Evolutionary conservation across 352 stramenopile species (phyloP).

Genomic region (Lagenidium sp.): DNA sequence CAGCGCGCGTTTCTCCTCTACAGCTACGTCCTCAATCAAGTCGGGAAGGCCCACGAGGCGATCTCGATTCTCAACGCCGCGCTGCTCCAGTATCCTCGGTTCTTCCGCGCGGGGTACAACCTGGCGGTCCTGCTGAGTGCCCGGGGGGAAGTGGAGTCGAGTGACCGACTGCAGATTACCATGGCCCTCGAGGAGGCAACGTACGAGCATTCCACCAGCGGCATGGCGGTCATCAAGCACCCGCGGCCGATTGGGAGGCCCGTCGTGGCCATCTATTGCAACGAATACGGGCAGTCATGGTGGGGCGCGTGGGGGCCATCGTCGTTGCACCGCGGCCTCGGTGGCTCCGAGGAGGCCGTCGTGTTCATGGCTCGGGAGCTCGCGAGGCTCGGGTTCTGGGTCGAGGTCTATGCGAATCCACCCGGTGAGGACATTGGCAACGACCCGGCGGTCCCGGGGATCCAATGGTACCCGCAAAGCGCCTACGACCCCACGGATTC

Average conservation of each 20-base stretch:
- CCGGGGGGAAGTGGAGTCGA: constrained; percentile 14
- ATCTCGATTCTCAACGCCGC: constrained; percentile 23
- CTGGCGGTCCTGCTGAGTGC: constrained; percentile 32
- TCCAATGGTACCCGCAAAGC: constrained; percentile 70
- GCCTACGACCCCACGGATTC: constrained; percentile 51
- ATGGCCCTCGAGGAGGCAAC: constrained; percentile 25
- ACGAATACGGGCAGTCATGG: constrained; percentile 89
- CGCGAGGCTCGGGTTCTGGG: constrained; percentile 65
- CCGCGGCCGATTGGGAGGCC: constrained; percentile 14
- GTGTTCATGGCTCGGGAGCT: constrained; percentile 83
- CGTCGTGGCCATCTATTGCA: constrained; percentile 83
- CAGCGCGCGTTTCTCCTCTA: constrained; percentile 26
- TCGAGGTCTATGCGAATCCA: constrained; percentile 84
- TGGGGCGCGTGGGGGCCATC: constrained; percentile 84
- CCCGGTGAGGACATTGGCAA: constrained; percentile 28
- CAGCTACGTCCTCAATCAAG: constrained; percentile 26
- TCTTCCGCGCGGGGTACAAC: constrained; percentile 44
- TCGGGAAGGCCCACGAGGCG: constrained; percentile 14
- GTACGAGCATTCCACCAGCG: constrained; percentile 16
- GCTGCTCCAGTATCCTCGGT: constrained; percentile 10
- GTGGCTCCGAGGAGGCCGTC: constrained; percentile 89
- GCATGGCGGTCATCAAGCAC: constrained; percentile 18
- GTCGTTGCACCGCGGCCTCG: constrained; percentile 56
- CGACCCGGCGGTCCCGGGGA: constrained; percentile 13
- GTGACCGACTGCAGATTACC: constrained; percentile 21